These are phyloP conservation scores for Boletus tylopilopsis DNA, from an alignment of 768 basidiomycete species.

Conservation along the genomic window DNA sequence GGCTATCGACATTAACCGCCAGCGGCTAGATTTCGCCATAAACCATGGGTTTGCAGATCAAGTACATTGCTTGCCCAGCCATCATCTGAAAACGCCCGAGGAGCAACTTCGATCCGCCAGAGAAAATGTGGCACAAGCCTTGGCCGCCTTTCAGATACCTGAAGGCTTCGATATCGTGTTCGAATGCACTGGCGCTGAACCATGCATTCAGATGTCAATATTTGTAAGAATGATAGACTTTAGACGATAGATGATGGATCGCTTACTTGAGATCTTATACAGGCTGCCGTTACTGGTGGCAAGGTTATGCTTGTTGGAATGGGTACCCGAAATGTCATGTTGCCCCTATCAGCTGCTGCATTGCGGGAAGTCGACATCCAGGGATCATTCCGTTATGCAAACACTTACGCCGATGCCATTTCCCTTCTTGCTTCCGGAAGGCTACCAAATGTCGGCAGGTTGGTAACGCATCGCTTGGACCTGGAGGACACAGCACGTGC, in stretches of 20 bases:
- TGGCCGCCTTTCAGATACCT: constrained; percentile 52
- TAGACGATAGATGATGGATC: constrained; percentile 1
- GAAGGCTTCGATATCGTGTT: constrained; percentile 92
- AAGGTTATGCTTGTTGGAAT: constrained; percentile 95
- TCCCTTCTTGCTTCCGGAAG: constrained; percentile 63
- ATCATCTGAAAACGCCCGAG: constrained; percentile 49
- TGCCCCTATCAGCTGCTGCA: constrained; percentile 83
- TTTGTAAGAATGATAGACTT: constrained; percentile 55
- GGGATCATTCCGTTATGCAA: constrained; percentile 88
- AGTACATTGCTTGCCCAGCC: constrained; percentile 60
- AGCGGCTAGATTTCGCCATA: constrained; percentile 76
- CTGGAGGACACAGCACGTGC: constrained; percentile 67
- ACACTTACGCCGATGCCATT: constrained; percentile 88
- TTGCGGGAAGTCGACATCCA: constrained; percentile 89
- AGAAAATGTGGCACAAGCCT: constrained; percentile 47
- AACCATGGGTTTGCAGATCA: constrained; percentile 72
- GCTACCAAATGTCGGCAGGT: constrained; percentile 60
- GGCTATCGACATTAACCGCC: constrained; percentile 82
- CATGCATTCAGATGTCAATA: constrained; percentile 87
- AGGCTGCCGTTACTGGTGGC: constrained; percentile 82
- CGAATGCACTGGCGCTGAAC: constrained; percentile 93
- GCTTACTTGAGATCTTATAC: constrained; percentile 17
- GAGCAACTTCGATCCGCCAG: constrained; percentile 60
- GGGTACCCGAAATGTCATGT: constrained; percentile 78
- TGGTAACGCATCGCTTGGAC: constrained; percentile 75